Conservation (phyloP, 345 rosid species). For the Excoecaria cochinchinensis region DNA sequence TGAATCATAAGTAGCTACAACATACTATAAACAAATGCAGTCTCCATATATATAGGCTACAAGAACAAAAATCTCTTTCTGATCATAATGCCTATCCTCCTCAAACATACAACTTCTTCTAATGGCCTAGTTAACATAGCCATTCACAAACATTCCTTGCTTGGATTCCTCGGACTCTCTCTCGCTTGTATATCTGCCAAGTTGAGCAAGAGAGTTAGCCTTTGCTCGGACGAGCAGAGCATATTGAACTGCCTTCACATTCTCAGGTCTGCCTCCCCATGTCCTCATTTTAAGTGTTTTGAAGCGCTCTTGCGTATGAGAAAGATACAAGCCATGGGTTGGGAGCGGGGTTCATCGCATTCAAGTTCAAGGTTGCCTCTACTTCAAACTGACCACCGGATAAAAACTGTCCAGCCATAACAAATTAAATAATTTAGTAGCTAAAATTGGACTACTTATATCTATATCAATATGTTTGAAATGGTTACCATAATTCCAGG, state of each 20-base stretch:
- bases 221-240: constrained; percentile 63
- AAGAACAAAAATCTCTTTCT: not conserved
- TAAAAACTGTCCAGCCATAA: constrained; percentile 60
- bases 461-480: no score
- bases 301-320: constrained; percentile 96
- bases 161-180: constrained; percentile 92
- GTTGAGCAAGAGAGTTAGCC: constrained; percentile 91
- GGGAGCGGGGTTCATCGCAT: constrained; percentile 85
- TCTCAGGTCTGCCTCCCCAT: constrained; percentile 87
- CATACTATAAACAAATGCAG: not conserved
- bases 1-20: not conserved
- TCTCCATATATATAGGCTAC: not conserved
- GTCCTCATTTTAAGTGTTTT: constrained; percentile 86
- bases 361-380: constrained; percentile 90
- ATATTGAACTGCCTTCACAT: constrained; percentile 75
- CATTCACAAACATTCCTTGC: constrained; percentile 86
- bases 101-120: not conserved
- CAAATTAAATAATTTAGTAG: not conserved
- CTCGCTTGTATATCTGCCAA: constrained; percentile 79
- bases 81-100: not conserved
- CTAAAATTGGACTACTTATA: no score
- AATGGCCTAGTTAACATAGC: constrained; percentile 55
- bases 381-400: constrained; percentile 99
- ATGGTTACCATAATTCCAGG: constrained; percentile 90
- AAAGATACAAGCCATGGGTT: constrained; percentile 95